These are phyloP conservation scores for Fusarium miscanthi DNA, from an alignment of 2,329 filamentous ascomycete genomes.

Conservation along the genomic window DNA sequence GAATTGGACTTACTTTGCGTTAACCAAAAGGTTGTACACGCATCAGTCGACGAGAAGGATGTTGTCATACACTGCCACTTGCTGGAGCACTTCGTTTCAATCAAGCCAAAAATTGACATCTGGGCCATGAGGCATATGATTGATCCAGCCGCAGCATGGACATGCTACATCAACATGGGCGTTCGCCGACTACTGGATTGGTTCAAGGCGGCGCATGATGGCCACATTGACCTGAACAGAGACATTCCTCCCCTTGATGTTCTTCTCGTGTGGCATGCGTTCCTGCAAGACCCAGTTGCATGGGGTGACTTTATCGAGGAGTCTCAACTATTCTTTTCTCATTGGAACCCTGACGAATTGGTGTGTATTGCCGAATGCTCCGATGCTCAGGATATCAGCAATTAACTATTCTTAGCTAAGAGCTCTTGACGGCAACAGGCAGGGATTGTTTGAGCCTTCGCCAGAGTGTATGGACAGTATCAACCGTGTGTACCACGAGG, in stretches of 20 bases:
- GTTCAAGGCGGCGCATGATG: constrained; percentile 4
- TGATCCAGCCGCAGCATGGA: constrained; percentile 20
- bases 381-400: background rate
- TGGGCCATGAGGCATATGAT: constrained; percentile 14
- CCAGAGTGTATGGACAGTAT: background rate
- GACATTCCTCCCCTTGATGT: constrained; percentile 26
- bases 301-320: background rate
- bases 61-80: constrained; percentile 19
- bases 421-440: background rate
- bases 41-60: constrained; percentile 4
- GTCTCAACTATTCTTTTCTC: background rate
- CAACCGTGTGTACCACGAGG: background rate
- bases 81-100: constrained; percentile 23
- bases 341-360: constrained; percentile 21
- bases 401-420: constrained; percentile 16
- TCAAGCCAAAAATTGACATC: constrained; percentile 3
- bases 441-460: constrained; percentile 8
- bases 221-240: background rate
- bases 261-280: constrained; percentile 27
- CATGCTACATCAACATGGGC: constrained; percentile 33
- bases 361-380: background rate
- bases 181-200: constrained; percentile 20
- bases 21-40: background rate
- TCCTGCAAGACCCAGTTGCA: constrained; percentile 11
- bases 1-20: constrained; percentile 1